Conservation (phyloP, 2,329 filamentous ascomycete genomes). For the Mollisiaceae sp. region DNA sequence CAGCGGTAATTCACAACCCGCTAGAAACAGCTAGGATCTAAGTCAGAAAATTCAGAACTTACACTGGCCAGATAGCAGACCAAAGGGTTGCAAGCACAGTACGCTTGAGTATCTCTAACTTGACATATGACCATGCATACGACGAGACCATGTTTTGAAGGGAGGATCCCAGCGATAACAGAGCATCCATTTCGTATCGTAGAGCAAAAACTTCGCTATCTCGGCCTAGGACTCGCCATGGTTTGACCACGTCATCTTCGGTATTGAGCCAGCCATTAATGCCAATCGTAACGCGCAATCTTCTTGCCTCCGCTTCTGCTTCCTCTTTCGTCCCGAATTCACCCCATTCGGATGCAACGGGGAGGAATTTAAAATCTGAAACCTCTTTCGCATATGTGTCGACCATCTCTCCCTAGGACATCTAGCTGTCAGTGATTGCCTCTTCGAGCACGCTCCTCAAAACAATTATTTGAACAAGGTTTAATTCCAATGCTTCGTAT, state of each 20-base stretch:
- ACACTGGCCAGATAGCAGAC: constrained; percentile 55
- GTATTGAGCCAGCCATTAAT: constrained; percentile 85
- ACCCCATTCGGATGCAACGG: constrained; percentile 57
- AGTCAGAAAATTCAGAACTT: not conserved
- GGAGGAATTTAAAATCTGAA: constrained; percentile 80
- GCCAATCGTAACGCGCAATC: constrained; percentile 81
- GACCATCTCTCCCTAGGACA: constrained; percentile 68
- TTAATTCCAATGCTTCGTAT: not conserved
- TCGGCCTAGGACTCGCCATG: constrained; percentile 76
- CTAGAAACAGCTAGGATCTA: too few species aligned
- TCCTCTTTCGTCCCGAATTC: constrained; percentile 34
- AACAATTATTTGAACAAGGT: not conserved
- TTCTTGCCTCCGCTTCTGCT: constrained; percentile 46
- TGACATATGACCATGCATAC: constrained; percentile 64
- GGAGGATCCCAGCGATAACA: constrained; percentile 77
- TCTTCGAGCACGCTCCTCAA: not conserved
- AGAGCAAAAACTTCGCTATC: constrained; percentile 83
- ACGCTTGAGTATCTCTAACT: constrained; percentile 64
- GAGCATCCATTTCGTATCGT: constrained; percentile 78
- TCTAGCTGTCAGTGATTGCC: not conserved
- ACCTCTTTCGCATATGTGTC: constrained; percentile 87
- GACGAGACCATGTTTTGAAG: constrained; percentile 69
- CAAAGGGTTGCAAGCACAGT: constrained; percentile 52
- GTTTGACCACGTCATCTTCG: constrained; percentile 75
- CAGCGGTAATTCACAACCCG: not conserved